Percentiles rank a stretch among this genome's conserved stretches.
These are phyloP conservation scores for Phyllosticta paracitricarpa DNA, from an alignment of 2,329 filamentous ascomycete genomes.

Conservation along the genomic window DNA sequence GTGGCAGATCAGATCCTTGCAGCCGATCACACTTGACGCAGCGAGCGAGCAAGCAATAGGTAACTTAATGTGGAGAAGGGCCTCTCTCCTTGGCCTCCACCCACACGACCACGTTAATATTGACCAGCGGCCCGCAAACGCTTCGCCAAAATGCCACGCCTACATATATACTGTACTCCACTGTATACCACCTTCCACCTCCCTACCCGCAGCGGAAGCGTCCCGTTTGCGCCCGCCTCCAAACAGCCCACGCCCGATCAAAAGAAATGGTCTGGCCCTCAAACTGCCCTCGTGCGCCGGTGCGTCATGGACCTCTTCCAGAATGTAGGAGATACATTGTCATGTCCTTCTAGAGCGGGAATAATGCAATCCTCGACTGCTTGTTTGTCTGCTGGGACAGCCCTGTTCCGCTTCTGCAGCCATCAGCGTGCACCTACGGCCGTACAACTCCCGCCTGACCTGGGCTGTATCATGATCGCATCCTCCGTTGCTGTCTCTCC, in stretches of 20 bases:
- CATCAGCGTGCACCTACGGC: background rate
- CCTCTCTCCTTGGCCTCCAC: background rate
- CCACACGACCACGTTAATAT: background rate
- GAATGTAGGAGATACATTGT: background rate
- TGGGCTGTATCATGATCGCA: background rate
- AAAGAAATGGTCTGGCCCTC: background rate
- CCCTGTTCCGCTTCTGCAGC: background rate
- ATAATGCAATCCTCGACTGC: background rate
- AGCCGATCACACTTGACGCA: constrained; percentile 9
- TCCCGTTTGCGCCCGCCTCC: constrained; percentile 6
- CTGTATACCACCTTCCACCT: background rate
- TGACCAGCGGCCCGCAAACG: constrained; percentile 9
- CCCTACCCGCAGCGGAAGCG: background rate
- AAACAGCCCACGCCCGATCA: background rate
- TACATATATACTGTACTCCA: background rate
- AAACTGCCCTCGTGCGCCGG: background rate
- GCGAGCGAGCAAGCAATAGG: background rate
- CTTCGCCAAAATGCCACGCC: background rate
- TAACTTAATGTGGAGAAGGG: constrained; percentile 9
- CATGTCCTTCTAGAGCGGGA: background rate
- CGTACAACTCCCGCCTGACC: background rate
- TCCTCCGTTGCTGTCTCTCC: background rate
- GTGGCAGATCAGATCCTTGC: constrained; percentile 9
- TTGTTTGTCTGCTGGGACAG: background rate
- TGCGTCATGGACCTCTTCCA: background rate